Evolutionary conservation across 495 filamentous ascomycete species (phyloP), one percentile per base, ranked within the genome.

Genomic region (Penicillium chermesinum): DNA sequence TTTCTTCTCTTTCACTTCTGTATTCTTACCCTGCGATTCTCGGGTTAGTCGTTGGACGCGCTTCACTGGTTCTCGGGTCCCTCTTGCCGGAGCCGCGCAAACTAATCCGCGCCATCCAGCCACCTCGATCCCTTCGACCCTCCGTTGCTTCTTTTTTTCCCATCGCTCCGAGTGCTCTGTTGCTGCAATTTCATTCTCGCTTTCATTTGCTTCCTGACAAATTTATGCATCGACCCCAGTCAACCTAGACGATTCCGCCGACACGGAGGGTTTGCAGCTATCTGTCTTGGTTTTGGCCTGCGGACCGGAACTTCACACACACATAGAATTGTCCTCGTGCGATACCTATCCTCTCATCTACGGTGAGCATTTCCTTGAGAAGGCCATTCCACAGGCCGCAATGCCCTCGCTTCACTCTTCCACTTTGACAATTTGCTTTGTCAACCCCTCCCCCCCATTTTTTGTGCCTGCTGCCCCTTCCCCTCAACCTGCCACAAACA

Each of bases 111-210:
- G 62, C 32, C 45, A 68, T 69, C 76, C 74, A 75, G 77, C 70
- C 76, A 79, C 77, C 74, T 77, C 73, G 66, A 70, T 73, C 72
- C 72, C 77, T 77, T 78, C 71, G 70, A 71, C 69, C 67, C 57
- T 62, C 27, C 42, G 33, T 44, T 45, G 41, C 48, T 49, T 41
- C 38, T 38, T 30, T 44, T 33, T 41, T 39, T 19, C 14, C 38
- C n/a, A 13, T 40, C 38, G 17, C 14, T 51, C 49, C 46, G 12
- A 17, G 3, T 5, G 4, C 12, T 13, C 14, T 37, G 6, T 17
- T 37, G 4, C 35, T 6, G 25, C 14, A 17, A n/a, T n/a, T 27
- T 20, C 17, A 38, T 7, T 38, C 15, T 27, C 16, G 12, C 21
- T 38, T 38, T 34, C 36, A 10, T 13, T 27, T 27, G 9, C 9